A percentile compares a stretch with the other conserved stretches of the same genome.
Evolutionary conservation across 75 land plant genomes (phyloP).

Genomic region (Sequoia sempervirens): DNA sequence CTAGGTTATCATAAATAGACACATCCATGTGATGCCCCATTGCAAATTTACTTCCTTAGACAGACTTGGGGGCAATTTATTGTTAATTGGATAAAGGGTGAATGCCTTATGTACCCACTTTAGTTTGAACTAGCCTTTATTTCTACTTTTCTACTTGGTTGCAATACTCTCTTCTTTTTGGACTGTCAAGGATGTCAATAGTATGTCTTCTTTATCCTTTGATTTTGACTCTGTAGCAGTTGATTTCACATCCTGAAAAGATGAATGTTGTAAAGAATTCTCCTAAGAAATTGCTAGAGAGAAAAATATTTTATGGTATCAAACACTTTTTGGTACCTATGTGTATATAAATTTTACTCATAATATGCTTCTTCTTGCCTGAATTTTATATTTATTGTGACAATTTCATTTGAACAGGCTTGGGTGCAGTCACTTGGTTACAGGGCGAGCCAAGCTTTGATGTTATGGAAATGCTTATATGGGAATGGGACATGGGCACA

Average conservation of each 20-base stretch:
- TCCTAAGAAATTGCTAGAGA: not conserved
- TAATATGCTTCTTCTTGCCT: not conserved
- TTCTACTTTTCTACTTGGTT: not conserved
- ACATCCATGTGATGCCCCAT: not conserved
- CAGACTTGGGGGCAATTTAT: not conserved
- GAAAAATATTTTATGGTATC: not conserved
- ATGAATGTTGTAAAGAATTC: not conserved
- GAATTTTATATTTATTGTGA: not conserved
- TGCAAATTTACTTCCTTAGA: not conserved
- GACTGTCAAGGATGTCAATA: not conserved
- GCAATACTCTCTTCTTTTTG: not conserved
- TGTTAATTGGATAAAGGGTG: not conserved
- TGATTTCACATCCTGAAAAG: not conserved
- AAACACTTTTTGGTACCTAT: not conserved
- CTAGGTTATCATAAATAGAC: not conserved
- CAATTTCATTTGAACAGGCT: conserved; percentile 31
- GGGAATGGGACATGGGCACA: conserved; percentile 78
- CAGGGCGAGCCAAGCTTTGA: conserved; percentile 74
- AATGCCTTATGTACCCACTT: not conserved
- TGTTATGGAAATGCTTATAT: conserved; percentile 86
- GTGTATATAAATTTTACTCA: not conserved
- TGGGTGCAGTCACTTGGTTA: conserved; percentile 83
- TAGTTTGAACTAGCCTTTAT: not conserved
- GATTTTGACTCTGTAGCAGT: too few species aligned
- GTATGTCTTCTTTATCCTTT: too few species aligned